Evolutionary conservation across 345 rosid species (phyloP).

Genomic region (Populus nigra): DNA sequence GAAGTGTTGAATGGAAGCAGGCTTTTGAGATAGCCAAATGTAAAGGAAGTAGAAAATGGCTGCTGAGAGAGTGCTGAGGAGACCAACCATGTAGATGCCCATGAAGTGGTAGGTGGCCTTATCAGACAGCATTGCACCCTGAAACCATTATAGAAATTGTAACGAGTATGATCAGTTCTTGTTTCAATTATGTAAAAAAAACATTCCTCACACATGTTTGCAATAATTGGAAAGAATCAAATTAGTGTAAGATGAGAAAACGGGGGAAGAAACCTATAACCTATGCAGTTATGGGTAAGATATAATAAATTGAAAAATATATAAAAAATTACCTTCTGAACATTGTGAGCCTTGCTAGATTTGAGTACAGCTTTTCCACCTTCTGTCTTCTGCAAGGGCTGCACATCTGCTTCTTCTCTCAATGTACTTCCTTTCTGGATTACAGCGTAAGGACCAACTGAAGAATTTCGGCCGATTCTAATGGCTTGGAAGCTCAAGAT

Average conservation of each 20-base stretch:
- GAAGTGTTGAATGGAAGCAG: slow-evolving; percentile 41
- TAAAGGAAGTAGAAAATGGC: slow-evolving; percentile 43
- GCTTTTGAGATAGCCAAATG: slow-evolving; percentile 32
- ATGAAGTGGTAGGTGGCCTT: slow-evolving; percentile 36
- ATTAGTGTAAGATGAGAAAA: too few species aligned
- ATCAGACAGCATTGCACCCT: slow-evolving; percentile 25
- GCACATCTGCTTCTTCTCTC: slow-evolving; percentile 44
- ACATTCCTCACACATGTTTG: too few species aligned
- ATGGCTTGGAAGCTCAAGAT: slow-evolving; percentile 46
- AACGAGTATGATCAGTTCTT: not conserved
- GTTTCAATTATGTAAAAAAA: not conserved
- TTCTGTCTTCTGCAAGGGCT: slow-evolving; percentile 51
- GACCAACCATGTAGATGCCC: slow-evolving; percentile 53
- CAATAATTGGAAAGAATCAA: too few species aligned
- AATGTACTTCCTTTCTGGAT: slow-evolving; percentile 56
- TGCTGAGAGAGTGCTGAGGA: slow-evolving; percentile 56
- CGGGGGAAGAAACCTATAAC: too few species aligned
- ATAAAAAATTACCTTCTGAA: slow-evolving; percentile 29
- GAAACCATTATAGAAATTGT: slow-evolving; percentile 13
- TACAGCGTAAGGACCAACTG: slow-evolving; percentile 61
- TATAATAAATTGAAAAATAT: not conserved
- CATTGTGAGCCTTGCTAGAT: slow-evolving; percentile 22
- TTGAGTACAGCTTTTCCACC: slow-evolving; percentile 31
- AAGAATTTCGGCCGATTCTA: slow-evolving; percentile 44
- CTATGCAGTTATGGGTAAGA: too few species aligned